phyloP scores from a whole-genome alignment of 1,139 yeast species.

The Scheffersomyces insectosa region DNA sequence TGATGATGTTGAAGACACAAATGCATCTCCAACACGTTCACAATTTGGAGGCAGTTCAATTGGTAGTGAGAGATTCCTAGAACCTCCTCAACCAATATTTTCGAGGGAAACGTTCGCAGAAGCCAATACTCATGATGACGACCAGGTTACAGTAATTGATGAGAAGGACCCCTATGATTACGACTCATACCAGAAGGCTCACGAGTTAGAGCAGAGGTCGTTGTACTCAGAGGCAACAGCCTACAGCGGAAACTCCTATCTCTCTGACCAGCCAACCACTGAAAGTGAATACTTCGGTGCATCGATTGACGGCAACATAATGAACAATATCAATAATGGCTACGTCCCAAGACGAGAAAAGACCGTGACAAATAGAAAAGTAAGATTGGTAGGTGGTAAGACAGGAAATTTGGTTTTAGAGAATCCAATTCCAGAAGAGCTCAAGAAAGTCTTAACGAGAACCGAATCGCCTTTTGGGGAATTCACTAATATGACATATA shows the following conservation, averaged over 20 bases:
- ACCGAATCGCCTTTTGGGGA: conserved; percentile 81
- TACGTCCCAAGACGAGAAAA: conserved; percentile 41
- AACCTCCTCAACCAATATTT: conserved; percentile 66
- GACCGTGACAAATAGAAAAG: conserved; percentile 47
- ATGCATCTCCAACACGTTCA: conserved; percentile 38
- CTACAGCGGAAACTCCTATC: conserved; percentile 34
- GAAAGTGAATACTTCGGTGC: conserved; percentile 43
- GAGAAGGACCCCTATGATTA: conserved; percentile 32
- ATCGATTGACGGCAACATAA: conserved; percentile 47
- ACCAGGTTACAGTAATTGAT: conserved; percentile 23
- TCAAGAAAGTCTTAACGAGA: conserved; percentile 74
- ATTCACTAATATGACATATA: conserved; percentile 90
- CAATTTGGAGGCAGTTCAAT: conserved; percentile 32
- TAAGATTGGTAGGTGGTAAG: conserved; percentile 58
- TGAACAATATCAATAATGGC: conserved; percentile 43
- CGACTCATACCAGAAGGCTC: conserved; percentile 38
- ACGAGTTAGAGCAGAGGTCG: conserved; percentile 35
- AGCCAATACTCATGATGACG: conserved; percentile 48
- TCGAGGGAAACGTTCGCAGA: conserved; percentile 64
- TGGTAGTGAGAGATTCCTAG: conserved; percentile 51
- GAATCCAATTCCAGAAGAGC: conserved; percentile 88
- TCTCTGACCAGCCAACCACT: conserved; percentile 16
- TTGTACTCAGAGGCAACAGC: conserved; percentile 43
- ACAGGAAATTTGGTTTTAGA: conserved; percentile 83
- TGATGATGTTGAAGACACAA: conserved; percentile 39